A percentile compares a stretch with the other conserved stretches of the same genome.
phyloP scores from a whole-genome alignment of 177 flowering plant genomes.

The Tripterygium wilfordii region DNA sequence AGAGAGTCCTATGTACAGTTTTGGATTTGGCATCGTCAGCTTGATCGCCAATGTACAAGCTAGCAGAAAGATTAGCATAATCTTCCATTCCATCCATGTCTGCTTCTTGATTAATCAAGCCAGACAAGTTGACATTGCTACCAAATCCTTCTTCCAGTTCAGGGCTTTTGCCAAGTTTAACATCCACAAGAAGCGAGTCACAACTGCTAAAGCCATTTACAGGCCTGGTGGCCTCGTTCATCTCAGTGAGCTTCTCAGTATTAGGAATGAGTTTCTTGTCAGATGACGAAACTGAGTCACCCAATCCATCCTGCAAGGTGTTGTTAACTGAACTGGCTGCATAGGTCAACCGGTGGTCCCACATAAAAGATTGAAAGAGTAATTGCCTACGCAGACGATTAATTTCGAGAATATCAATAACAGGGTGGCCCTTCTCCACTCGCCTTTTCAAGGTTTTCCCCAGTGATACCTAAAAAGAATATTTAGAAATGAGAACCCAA shows the following conservation, averaged over 20 bases:
- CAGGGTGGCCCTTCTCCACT: slow-evolving; percentile 50
- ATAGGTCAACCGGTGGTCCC: slow-evolving; percentile 77
- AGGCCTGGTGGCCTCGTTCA: slow-evolving; percentile 12
- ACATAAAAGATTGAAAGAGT: slow-evolving; percentile 71
- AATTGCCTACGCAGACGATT: slow-evolving; percentile 76
- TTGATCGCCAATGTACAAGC: slow-evolving; percentile 19
- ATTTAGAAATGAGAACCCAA: slow-evolving; percentile 10
- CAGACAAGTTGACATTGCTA: slow-evolving; percentile 14
- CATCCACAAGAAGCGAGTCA: slow-evolving; percentile 36
- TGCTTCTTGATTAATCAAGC: slow-evolving; percentile 19
- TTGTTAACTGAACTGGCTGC: slow-evolving; percentile 41
- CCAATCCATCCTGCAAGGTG: slow-evolving; percentile 17
- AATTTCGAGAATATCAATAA: slow-evolving; percentile 77
- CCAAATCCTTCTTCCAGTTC: slow-evolving; percentile 19
- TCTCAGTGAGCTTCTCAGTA: slow-evolving; percentile 30
- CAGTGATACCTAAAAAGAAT: slow-evolving; percentile 51
- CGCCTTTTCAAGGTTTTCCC: slow-evolving; percentile 45
- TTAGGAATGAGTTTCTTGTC: slow-evolving; percentile 28
- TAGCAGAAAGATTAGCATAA: slow-evolving; percentile 10
- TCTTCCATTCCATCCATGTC: slow-evolving; percentile 17
- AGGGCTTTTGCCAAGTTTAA: slow-evolving; percentile 20
- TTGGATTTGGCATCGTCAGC: too few relatives aligned
- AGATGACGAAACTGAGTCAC: slow-evolving; percentile 17
- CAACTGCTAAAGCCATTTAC: slow-evolving; percentile 11
- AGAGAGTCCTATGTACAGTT: slow-evolving; percentile 43